Base-by-base conservation (phyloP, 441 rosid species). In the Aleurites moluccanus region DNA sequence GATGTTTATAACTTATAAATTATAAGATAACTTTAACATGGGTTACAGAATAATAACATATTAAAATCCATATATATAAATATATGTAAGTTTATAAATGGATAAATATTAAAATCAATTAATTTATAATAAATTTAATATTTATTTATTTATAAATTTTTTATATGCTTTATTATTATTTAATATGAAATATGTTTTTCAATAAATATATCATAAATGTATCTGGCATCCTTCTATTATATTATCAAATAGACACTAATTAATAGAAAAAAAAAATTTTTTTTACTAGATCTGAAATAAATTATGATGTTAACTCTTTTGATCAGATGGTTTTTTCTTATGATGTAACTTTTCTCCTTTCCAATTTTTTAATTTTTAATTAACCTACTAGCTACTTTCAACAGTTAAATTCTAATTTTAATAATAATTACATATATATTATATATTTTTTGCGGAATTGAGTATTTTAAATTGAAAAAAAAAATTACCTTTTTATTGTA, bases 321-420 rank as follows among this genome's bases (percentile, higher is more conserved):
- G 2, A 42, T 65, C 2, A 3, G 3, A 53, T 20, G 28, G 16
- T 20, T 35, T 55, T 69, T 33, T 5, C 18, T 69, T 5, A 11
- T 55, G 73, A 40, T 57, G 65, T 70, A 70, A 70, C 73, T 62
- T 72, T 49, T 25, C 38, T 35, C 16, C 65, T 59, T 59, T 40
- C 27, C 42, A 42, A 7, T 56, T n/a, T 10, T 45, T 53, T 44
- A 16, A 47, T 3, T 40, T 42, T 42, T 42, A 59, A 60, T 56
- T 56, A 56, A n/a, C 28, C 35, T 13, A 13, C n/a, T 70, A 21
- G 50, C 35, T 38, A 25, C 18, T 57, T 45, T 44, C n/a, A 16
- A 35, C 18, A 60, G 27, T 44, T 27, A 63, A 27, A n/a, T 72
- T 30, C 10, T 50, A 20, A 38, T 18, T 60, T 25, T 45, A 63